Conservation (phyloP, 163 green algal genomes). For the Scenedesmus sp. region DNA sequence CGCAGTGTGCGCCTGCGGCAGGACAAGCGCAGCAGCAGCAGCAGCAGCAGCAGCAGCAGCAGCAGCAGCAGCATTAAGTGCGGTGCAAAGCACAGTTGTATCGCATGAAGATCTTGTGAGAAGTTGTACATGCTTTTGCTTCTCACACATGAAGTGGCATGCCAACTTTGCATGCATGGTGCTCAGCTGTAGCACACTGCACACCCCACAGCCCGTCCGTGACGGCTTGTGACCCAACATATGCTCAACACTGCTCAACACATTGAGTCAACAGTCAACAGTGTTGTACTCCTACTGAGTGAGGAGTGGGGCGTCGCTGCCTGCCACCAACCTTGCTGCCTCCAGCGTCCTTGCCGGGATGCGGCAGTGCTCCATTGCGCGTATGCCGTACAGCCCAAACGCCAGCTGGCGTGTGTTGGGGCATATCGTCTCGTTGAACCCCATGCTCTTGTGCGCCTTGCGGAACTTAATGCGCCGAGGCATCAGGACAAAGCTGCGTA, state of each 20-base stretch:
- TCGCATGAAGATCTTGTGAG: too few relatives aligned
- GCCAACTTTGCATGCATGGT: too few relatives aligned
- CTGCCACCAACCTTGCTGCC: constrained; percentile 63
- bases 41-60: background rate
- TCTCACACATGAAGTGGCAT: too few relatives aligned
- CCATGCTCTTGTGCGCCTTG: constrained; percentile 61
- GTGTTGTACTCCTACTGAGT: too few relatives aligned
- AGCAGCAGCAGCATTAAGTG: background rate
- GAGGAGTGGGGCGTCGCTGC: too few relatives aligned
- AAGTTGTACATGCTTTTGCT: too few relatives aligned
- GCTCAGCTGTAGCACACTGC: too few relatives aligned
- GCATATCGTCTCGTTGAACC: constrained; percentile 72
- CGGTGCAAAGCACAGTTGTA: background rate
- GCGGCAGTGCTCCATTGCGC: constrained; percentile 63
- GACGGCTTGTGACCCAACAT: too few relatives aligned
- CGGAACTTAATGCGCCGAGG: constrained; percentile 42
- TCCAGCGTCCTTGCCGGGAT: constrained; percentile 70
- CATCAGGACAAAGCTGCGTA: constrained; percentile 52
- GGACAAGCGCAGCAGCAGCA: background rate
- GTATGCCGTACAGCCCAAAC: constrained; percentile 71
- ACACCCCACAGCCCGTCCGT: too few relatives aligned
- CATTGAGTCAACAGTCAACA: too few relatives aligned
- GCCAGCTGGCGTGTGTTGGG: constrained; percentile 69
- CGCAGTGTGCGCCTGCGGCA: constrained; percentile 56
- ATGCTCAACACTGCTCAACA: too few relatives aligned